phyloP scores from a whole-genome alignment of 78 protist species.

The slime mould (Dictyostelium discoideum) region DNA sequence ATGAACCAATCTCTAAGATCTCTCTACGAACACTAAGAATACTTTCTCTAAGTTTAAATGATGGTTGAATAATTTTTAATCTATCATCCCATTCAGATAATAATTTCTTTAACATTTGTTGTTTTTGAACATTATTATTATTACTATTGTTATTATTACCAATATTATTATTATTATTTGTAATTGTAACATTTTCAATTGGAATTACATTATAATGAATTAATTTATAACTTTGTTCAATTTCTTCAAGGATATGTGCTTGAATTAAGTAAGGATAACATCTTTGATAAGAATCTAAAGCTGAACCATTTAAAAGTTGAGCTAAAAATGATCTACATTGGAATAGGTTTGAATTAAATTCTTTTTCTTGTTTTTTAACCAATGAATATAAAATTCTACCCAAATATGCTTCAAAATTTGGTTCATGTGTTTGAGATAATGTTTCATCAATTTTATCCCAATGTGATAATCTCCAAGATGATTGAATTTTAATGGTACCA shows the following conservation, averaged over 20 bases:
- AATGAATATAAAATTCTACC: conserved; percentile 32
- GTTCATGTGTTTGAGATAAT: conserved; percentile 10
- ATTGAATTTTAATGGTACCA: not conserved
- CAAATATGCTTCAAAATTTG: conserved; percentile 36
- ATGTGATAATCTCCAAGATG: conserved; percentile 69
- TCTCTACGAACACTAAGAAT: conserved; percentile 66
- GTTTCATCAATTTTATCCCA: conserved; percentile 45
- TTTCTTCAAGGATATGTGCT: conserved; percentile 88
- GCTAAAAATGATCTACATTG: conserved; percentile 15
- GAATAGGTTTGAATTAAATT: conserved; percentile 3
- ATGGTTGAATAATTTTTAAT: conserved; percentile 60
- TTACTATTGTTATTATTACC: not conserved
- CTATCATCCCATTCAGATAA: conserved; percentile 53
- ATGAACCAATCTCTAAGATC: conserved; percentile 24
- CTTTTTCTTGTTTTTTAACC: conserved; percentile 22
- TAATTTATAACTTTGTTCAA: conserved; percentile 66
- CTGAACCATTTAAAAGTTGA: conserved; percentile 68
- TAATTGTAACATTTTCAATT: not conserved
- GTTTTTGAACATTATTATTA: not conserved
- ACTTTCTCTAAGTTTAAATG: conserved; percentile 70
- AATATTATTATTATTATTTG: too few species aligned
- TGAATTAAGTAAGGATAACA: conserved; percentile 80
- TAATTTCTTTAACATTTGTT: not conserved
- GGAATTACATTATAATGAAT: not conserved
- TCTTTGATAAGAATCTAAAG: conserved; percentile 82